These are phyloP conservation scores for Nakaseomyces uthaithaninus DNA, from an alignment of 1,139 yeast species.

Conservation along the genomic window DNA sequence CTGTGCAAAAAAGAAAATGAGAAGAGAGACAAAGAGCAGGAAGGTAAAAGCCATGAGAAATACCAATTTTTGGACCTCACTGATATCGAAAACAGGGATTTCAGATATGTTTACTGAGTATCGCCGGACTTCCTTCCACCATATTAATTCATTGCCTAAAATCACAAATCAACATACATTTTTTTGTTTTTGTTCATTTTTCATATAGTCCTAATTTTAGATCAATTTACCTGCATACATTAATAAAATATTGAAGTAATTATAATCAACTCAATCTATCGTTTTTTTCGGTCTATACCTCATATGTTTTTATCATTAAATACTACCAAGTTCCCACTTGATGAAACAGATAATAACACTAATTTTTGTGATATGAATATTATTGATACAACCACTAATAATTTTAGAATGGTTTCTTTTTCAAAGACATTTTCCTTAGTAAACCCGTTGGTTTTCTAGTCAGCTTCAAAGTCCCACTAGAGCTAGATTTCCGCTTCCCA, in stretches of 20 bases:
- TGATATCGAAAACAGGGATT: constrained; percentile 56
- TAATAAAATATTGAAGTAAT: too few species aligned
- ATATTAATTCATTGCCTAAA: not conserved
- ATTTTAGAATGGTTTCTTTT: constrained; percentile 7
- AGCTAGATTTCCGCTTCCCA: constrained; percentile 28
- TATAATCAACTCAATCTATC: not conserved
- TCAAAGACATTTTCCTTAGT: constrained; percentile 22
- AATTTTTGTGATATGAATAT: too few species aligned
- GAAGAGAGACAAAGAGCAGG: constrained; percentile 36
- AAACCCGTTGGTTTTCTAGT: constrained; percentile 32
- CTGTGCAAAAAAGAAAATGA: constrained; percentile 37
- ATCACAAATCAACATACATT: not conserved
- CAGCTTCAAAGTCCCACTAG: constrained; percentile 23
- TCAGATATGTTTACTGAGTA: constrained; percentile 39
- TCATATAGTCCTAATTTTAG: too few species aligned
- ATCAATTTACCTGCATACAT: not conserved
- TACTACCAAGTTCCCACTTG: not conserved
- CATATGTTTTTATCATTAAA: not conserved
- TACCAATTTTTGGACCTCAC: constrained; percentile 59
- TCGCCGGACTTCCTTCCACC: too few species aligned
- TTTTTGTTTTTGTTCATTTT: not conserved
- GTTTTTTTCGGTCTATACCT: not conserved
- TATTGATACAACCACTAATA: too few species aligned
- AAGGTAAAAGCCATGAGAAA: constrained; percentile 20
- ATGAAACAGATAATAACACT: not conserved